A percentile compares a stretch with the other conserved stretches of the same genome.
Conservation (phyloP, 805 yeast species). For the Teunomyces panamensis region DNA sequence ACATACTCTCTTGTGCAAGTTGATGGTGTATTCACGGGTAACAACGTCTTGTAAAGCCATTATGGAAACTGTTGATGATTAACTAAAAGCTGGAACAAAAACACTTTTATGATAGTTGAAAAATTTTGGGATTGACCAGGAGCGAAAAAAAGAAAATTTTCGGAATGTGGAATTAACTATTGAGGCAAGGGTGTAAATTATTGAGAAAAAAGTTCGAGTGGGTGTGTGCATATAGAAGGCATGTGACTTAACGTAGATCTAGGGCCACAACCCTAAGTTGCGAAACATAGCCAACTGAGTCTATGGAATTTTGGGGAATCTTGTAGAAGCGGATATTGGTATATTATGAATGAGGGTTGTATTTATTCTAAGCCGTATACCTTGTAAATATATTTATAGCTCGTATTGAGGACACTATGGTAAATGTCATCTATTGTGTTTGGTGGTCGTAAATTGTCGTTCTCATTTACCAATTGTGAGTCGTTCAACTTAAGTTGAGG, state of each 20-base stretch:
- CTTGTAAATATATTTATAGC: slow-evolving; percentile 29
- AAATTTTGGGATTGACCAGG: slow-evolving; percentile 4
- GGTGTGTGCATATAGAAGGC: not conserved
- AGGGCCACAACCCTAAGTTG: slow-evolving; percentile 6
- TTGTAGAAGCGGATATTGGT: too few species aligned
- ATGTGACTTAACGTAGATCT: not conserved
- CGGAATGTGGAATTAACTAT: slow-evolving; percentile 1
- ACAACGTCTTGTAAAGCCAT: slow-evolving; percentile 97
- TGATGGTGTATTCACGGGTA: slow-evolving; percentile 99
- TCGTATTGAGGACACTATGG: slow-evolving; percentile 14
- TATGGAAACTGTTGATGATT: slow-evolving; percentile 32
- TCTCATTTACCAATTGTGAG: not conserved
- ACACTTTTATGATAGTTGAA: slow-evolving; percentile 1
- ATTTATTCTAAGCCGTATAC: slow-evolving; percentile 33
- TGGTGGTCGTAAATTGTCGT: not conserved
- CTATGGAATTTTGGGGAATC: not conserved
- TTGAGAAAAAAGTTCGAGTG: not conserved
- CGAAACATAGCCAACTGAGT: not conserved
- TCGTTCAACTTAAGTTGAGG: not conserved
- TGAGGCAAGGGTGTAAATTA: not conserved
- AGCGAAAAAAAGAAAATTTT: slow-evolving; percentile 3
- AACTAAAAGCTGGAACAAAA: slow-evolving; percentile 6
- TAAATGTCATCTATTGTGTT: slow-evolving; percentile 12
- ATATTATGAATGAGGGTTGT: too few species aligned
- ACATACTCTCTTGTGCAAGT: slow-evolving; percentile 98